Evolutionary conservation across 208 protist genomes (phyloP).

Genomic region (Lotmaria passim): DNA sequence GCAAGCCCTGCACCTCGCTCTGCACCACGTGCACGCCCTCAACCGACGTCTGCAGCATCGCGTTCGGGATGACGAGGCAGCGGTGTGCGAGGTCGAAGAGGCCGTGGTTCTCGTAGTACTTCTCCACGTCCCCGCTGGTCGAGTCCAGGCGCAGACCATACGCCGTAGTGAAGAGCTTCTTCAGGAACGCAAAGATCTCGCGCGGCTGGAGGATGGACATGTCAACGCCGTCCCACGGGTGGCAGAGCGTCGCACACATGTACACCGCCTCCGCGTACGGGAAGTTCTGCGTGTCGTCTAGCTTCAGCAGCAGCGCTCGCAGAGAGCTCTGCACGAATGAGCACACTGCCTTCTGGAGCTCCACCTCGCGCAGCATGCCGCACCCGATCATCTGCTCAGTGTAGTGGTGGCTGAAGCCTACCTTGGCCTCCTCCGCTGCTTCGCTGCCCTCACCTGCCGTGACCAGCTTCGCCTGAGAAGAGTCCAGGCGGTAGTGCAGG

Average conservation of each 20-base stretch:
- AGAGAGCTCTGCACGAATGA: slow-evolving; percentile 77
- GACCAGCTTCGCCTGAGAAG: slow-evolving; percentile 20
- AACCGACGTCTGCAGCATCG: slow-evolving; percentile 67
- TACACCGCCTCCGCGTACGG: slow-evolving; percentile 43
- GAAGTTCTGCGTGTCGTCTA: slow-evolving; percentile 38
- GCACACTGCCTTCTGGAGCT: slow-evolving; percentile 78
- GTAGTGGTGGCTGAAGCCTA: slow-evolving; percentile 61
- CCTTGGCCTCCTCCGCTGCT: slow-evolving; percentile 11
- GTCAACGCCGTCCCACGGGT: slow-evolving; percentile 88
- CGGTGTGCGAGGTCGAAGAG: slow-evolving; percentile 78
- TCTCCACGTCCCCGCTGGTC: slow-evolving; percentile 22
- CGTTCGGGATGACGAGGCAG: slow-evolving; percentile 76
- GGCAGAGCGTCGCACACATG: slow-evolving; percentile 82
- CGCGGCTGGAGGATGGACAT: slow-evolving; percentile 77
- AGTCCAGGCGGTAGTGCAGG: slow-evolving; percentile 36
- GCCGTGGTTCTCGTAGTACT: slow-evolving; percentile 52
- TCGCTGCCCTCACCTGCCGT: slow-evolving; percentile 14
- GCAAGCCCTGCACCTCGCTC: slow-evolving; percentile 82
- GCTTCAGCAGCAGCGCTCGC: slow-evolving; percentile 43
- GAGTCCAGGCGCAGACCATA: slow-evolving; percentile 29
- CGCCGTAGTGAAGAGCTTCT: slow-evolving; percentile 44
- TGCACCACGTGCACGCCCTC: slow-evolving; percentile 77
- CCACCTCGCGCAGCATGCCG: slow-evolving; percentile 75
- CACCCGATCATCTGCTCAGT: slow-evolving; percentile 75
- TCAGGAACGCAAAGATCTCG: slow-evolving; percentile 81